Evolutionary conservation across 2,329 filamentous ascomycete genomes (phyloP).

Genomic region (Ascocoryne sarcoides): DNA sequence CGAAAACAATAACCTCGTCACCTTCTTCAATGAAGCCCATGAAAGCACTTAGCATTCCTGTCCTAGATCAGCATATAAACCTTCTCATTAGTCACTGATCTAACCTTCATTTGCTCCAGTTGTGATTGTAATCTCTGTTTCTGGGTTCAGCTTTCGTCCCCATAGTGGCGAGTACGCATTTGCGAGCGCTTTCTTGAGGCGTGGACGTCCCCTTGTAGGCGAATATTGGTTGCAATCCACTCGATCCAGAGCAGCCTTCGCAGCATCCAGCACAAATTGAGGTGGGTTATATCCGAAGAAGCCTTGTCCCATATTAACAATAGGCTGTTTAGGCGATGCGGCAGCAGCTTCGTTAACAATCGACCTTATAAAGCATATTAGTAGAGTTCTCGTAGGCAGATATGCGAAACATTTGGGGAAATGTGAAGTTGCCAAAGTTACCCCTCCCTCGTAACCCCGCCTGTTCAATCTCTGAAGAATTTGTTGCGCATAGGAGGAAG

Average conservation of each 20-base stretch:
- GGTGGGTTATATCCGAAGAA: constrained; percentile 95
- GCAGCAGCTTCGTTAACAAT: constrained; percentile 59
- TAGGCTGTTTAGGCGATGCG: constrained; percentile 53
- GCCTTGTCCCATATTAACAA: constrained; percentile 57
- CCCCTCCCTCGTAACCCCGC: constrained; percentile 1
- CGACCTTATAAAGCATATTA: constrained; percentile 39
- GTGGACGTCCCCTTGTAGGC: constrained; percentile 84
- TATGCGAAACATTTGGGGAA: background rate
- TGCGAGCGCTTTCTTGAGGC: constrained; percentile 86
- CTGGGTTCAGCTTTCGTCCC: constrained; percentile 71
- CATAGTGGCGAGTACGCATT: constrained; percentile 88
- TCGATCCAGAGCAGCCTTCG: constrained; percentile 77
- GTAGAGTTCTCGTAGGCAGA: background rate
- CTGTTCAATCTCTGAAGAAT: background rate
- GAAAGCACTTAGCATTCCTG: constrained; percentile 88
- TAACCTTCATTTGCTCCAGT: constrained; percentile 76
- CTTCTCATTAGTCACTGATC: constrained; percentile 2
- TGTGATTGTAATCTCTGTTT: constrained; percentile 90
- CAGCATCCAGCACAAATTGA: constrained; percentile 80
- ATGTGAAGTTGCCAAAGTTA: constrained; percentile 2
- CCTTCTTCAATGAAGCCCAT: constrained; percentile 95
- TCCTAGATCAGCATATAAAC: constrained; percentile 6
- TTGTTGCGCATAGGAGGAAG: background rate
- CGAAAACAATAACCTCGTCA: constrained; percentile 96
- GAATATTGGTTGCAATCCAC: constrained; percentile 99